Conservation (phyloP, 2,329 filamentous ascomycete genomes). For the Cyphellophora europaea region DNA sequence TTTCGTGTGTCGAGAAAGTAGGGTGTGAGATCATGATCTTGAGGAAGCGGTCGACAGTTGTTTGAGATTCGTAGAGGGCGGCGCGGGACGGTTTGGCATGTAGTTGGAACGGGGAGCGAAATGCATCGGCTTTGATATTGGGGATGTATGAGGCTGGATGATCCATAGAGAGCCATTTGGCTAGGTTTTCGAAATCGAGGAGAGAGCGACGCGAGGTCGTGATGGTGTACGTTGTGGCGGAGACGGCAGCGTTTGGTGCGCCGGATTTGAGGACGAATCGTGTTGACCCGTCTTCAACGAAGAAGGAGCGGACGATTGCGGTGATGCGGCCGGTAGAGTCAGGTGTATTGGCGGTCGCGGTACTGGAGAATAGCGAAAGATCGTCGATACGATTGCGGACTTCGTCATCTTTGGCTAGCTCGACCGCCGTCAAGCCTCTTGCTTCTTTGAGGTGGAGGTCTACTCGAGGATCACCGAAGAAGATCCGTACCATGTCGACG, state of each 20-base stretch:
- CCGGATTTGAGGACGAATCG: conserved; percentile 91
- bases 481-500: conserved; percentile 79
- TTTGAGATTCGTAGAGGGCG: conserved; percentile 77
- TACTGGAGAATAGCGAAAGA: conserved; percentile 70
- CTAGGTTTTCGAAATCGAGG: conserved; percentile 82
- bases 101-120: conserved; percentile 80
- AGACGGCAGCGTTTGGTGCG: conserved; percentile 54
- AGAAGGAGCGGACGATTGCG: conserved; percentile 88
- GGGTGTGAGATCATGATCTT: conserved; percentile 79
- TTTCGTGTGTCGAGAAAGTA: conserved; percentile 90
- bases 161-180: conserved; percentile 72
- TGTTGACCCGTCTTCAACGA: conserved; percentile 92
- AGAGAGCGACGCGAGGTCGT: conserved; percentile 87
- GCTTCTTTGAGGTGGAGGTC: conserved; percentile 77
- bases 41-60: conserved; percentile 77
- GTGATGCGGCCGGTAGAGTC: conserved; percentile 74
- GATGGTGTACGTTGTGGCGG: conserved; percentile 73
- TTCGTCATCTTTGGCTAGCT: conserved; percentile 95
- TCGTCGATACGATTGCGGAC: conserved; percentile 95
- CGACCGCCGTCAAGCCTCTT: conserved; percentile 84
- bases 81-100: conserved; percentile 84
- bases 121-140: conserved; percentile 54
- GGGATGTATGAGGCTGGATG: conserved; percentile 95
- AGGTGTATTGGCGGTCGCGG: conserved; percentile 31
- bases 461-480: conserved; percentile 81